Percentiles rank a stretch among this genome's conserved stretches.
These are phyloP conservation scores for Cutaneotrichosporon arboriforme DNA, from an alignment of 1,284 basidiomycete genomes.

Conservation along the genomic window DNA sequence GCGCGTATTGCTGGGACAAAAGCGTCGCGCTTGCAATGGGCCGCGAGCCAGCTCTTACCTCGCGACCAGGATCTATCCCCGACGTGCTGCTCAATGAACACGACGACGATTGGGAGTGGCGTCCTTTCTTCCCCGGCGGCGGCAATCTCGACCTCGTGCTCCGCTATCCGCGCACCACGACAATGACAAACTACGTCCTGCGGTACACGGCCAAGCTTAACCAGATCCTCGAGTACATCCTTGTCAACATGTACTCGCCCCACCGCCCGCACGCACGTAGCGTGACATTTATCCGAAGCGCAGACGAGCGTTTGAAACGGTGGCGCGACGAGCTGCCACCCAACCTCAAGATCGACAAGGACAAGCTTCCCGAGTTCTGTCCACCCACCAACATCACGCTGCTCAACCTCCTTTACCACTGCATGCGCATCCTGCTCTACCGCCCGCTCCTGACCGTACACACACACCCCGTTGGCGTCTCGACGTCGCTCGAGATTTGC, in stretches of 20 bases:
- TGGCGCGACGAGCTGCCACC: slow-evolving; percentile 12
- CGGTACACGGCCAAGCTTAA: slow-evolving; percentile 17
- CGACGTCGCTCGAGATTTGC: slow-evolving; percentile 21
- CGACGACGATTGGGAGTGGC: slow-evolving; percentile 18
- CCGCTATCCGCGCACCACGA: slow-evolving; percentile 11
- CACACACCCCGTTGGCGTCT: slow-evolving; percentile 16
- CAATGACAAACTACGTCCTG: slow-evolving; percentile 12
- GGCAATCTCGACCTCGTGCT: slow-evolving; percentile 11
- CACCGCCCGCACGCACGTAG: slow-evolving; percentile 22
- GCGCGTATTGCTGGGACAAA: slow-evolving; percentile 23
- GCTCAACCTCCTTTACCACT: slow-evolving; percentile 21
- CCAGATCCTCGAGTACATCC: slow-evolving; percentile 24
- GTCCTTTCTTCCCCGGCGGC: slow-evolving; percentile 11
- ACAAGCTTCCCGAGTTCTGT: slow-evolving; percentile 16
- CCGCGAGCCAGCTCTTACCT: slow-evolving; percentile 17
- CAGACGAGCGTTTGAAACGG: slow-evolving; percentile 10
- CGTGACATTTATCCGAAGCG: slow-evolving; percentile 15
- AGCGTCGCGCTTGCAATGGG: slow-evolving; percentile 19
- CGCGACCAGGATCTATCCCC: slow-evolving; percentile 8
- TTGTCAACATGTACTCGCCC: slow-evolving; percentile 26
- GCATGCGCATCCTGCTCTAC: slow-evolving; percentile 21
- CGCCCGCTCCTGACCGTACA: slow-evolving; percentile 20
- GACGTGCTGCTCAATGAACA: slow-evolving; percentile 6
- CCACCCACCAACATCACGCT: slow-evolving; percentile 19
- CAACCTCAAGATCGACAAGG: slow-evolving; percentile 7